Percentiles rank a stretch among this genome's conserved stretches.
Evolutionary conservation across 345 rosid species (phyloP).

Genomic region (Euphorbia lathyris): DNA sequence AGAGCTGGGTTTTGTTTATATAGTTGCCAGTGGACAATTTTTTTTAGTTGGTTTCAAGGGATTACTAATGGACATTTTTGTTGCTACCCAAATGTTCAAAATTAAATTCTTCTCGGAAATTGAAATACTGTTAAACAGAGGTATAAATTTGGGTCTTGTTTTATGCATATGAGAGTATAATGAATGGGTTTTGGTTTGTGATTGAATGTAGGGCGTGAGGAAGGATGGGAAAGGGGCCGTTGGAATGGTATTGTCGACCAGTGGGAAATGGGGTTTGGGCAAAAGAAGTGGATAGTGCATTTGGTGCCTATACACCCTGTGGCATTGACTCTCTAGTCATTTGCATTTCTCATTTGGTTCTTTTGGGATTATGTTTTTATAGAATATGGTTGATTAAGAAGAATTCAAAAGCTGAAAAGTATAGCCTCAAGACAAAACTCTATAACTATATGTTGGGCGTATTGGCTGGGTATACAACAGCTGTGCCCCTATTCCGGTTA

Average conservation of each 20-base stretch:
- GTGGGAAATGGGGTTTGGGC: slow-evolving; percentile 28
- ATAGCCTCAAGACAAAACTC: slow-evolving; percentile 20
- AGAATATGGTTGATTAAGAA: slow-evolving; percentile 28
- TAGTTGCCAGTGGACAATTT: background rate
- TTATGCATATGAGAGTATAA: background rate
- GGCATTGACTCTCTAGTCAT: slow-evolving; percentile 30
- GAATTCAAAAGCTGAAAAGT: slow-evolving; percentile 19
- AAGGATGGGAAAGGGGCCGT: slow-evolving; percentile 18
- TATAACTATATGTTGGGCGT: slow-evolving; percentile 26
- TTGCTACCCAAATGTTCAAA: background rate
- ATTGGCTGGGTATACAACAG: slow-evolving; percentile 25
- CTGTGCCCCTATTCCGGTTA: slow-evolving; percentile 28
- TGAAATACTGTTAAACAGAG: too few relatives aligned
- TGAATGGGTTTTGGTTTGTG: background rate
- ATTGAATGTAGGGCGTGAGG: background rate
- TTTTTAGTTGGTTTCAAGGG: background rate
- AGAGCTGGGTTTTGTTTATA: background rate
- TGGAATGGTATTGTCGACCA: slow-evolving; percentile 33
- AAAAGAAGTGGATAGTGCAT: slow-evolving; percentile 22
- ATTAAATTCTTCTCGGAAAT: background rate
- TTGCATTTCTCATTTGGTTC: slow-evolving; percentile 31
- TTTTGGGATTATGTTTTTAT: slow-evolving; percentile 27
- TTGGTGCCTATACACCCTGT: slow-evolving; percentile 35
- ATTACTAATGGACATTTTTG: background rate
- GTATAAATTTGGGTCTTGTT: background rate